These are phyloP conservation scores for Xylaria sp. DNA, from an alignment of 2,329 filamentous ascomycete species.

Conservation along the genomic window DNA sequence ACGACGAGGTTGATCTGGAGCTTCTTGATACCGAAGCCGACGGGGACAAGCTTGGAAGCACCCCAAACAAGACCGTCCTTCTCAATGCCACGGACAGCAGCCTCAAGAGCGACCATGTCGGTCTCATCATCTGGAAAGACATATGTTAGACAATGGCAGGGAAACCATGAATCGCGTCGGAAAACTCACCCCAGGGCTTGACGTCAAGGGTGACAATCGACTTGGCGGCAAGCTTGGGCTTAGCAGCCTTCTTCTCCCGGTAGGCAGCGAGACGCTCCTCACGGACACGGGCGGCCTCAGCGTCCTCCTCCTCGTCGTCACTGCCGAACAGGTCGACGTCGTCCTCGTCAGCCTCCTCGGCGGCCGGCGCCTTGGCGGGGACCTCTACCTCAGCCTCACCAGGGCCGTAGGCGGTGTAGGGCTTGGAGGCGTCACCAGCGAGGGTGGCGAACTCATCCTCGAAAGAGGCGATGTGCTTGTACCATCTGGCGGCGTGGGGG, in stretches of 20 bases:
- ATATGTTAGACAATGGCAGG: conserved; percentile 7
- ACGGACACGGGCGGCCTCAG: conserved; percentile 74
- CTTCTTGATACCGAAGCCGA: conserved; percentile 98
- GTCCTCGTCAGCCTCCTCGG: conserved; percentile 56
- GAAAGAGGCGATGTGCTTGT: conserved; percentile 95
- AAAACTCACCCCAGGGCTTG: conserved; percentile 89
- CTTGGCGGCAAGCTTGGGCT: conserved; percentile 89
- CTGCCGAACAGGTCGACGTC: conserved; percentile 91
- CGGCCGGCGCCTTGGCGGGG: conserved; percentile 74
- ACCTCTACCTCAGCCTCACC: conserved; percentile 73
- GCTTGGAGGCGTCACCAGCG: conserved; percentile 83
- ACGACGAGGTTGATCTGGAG: conserved; percentile 97
- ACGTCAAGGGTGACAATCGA: conserved; percentile 93
- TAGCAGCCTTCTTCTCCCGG: conserved; percentile 93
- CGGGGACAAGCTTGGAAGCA: conserved; percentile 77
- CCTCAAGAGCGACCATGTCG: conserved; percentile 77
- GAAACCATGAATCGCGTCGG: neutral
- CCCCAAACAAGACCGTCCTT: conserved; percentile 96
- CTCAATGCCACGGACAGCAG: conserved; percentile 73
- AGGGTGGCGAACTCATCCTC: conserved; percentile 89
- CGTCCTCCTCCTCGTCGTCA: conserved; percentile 91
- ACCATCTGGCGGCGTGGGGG: conserved; percentile 94
- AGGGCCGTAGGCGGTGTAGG: conserved; percentile 86
- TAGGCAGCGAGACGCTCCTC: conserved; percentile 91
- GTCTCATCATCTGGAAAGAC: conserved; percentile 74